A percentile compares a stretch with the other conserved stretches of the same genome.
Evolutionary conservation across 2,329 filamentous ascomycete genomes (phyloP).

Genomic region (Aspergillus floridensis): DNA sequence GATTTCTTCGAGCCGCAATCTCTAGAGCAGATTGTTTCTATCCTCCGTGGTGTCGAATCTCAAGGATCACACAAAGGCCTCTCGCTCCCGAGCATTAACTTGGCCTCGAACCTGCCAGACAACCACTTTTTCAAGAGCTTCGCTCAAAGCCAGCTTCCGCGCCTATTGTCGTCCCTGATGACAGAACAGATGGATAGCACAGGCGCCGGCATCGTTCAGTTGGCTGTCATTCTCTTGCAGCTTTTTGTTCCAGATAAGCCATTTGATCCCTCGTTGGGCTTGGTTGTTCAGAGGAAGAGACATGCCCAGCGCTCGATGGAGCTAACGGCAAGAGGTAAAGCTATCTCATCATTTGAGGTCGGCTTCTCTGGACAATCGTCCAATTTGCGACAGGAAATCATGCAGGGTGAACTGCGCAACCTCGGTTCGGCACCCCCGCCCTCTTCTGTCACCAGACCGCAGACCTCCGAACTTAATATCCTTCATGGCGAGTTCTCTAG

Average conservation of each 20-base stretch:
- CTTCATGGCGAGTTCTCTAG: conserved; percentile 83
- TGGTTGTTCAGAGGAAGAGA: conserved; percentile 62
- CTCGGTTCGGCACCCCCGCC: conserved; percentile 67
- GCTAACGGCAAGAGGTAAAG: conserved; percentile 57
- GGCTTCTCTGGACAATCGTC: conserved; percentile 66
- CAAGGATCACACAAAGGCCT: conserved; percentile 17
- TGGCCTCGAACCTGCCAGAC: conserved; percentile 22
- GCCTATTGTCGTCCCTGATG: conserved; percentile 27
- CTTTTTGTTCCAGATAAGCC: conserved; percentile 83
- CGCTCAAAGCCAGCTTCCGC: conserved; percentile 29
- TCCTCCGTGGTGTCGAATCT: conserved; percentile 26
- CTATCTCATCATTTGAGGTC: conserved; percentile 64
- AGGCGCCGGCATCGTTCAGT: conserved; percentile 69
- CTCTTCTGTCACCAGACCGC: conserved; percentile 69
- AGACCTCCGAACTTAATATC: conserved; percentile 62
- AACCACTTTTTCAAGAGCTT: conserved; percentile 39
- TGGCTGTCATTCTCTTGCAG: conserved; percentile 70
- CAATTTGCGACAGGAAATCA: conserved; percentile 63
- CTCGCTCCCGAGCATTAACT: conserved; percentile 13
- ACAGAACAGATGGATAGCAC: conserved; percentile 33
- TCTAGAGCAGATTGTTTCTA: conserved; percentile 21
- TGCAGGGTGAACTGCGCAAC: conserved; percentile 60
- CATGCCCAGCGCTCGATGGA: conserved; percentile 56
- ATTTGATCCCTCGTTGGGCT: conserved; percentile 71
- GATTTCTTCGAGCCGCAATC: conserved; percentile 34